Conservation (phyloP, 2,329 filamentous ascomycete species). For the Alternaria ventricosa region DNA sequence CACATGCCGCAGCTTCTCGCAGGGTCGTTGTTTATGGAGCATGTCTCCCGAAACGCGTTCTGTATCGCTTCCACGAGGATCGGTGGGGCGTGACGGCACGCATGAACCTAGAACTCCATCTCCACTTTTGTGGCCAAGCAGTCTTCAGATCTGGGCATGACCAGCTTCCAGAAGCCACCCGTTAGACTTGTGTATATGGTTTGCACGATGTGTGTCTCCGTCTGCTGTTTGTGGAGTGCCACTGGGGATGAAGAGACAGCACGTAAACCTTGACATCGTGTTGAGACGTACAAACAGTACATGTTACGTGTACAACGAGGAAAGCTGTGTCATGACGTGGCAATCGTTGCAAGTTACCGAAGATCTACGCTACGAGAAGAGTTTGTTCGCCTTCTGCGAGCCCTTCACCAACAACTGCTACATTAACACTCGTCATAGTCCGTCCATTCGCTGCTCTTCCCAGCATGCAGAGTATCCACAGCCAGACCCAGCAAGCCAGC, state of each 20-base stretch:
- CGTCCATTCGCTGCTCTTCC: neutral
- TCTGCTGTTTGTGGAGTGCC: neutral
- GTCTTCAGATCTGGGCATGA: neutral
- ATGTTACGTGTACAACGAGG: neutral
- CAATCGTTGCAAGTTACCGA: neutral
- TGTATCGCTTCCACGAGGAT: conserved; percentile 3
- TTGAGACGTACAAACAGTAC: neutral
- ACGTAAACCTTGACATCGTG: neutral
- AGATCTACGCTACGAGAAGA: conserved; percentile 5
- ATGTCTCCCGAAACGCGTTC: conserved; percentile 4
- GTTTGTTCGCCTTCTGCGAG: neutral
- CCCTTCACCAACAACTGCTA: conserved; percentile 5
- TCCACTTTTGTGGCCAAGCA: neutral
- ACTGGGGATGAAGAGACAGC: neutral
- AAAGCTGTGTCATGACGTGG: neutral
- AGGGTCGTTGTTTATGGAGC: neutral
- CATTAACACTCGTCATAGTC: conserved; percentile 18
- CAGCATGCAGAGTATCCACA: conserved; percentile 3
- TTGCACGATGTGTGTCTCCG: neutral
- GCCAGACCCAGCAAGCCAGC: conserved; percentile 1
- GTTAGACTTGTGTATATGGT: neutral
- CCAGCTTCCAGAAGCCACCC: neutral
- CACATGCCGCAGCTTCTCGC: neutral
- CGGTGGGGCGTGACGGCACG: neutral
- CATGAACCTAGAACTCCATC: neutral